Base-by-base conservation (phyloP, 805 yeast species). In the Phaffomyces antillensis region DNA sequence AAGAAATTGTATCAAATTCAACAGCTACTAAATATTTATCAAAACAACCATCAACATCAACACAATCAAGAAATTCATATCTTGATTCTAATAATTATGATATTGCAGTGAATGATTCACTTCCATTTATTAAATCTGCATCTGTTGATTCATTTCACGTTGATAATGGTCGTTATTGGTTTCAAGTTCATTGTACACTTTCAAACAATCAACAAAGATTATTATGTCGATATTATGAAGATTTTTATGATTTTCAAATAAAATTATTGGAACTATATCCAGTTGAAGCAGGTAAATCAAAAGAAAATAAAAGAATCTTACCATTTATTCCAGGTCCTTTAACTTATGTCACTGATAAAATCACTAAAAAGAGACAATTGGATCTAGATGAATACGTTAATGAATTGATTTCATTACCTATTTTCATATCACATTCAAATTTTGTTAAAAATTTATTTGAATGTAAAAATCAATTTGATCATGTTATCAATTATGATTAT, bases 261-360 rank as follows among this genome's bases (percentile, higher is more conserved):
- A 78, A 75, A 50, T 69, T 93, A 41, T 70, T 91, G 41, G 93
- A 85, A 55, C 72, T 81, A 25, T 93, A 86, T 71, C 97, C 97
- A 8, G 79, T 75, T 48, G 99, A 91, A 64, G 96, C 97, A 9
- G 97, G 97, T 13, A 81, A 87, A 53, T 66, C 60, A 40, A 81
- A 79, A 37, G 85, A 85, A 63, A 72, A 79, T 25, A 78, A 80
- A 42, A 78, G 99, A 52, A 82, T 85, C 28, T 72, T 93, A 46
- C 99, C 99, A 8, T 88, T 83, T 52, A 90, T 93, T 58, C 98
- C 99, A 0, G 99, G 98, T 1, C 99, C 99, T 3, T 73, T 91
- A 40, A 83, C 95, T 34, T 86, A 84, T 56, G 96, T 93, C 44
- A 88, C 88, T 50, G 97, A 91, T 65, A 66, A 79, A 15, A 76